Evolutionary conservation across 1,284 basidiomycete genomes (phyloP), one percentile per base, ranked within the genome.

Genomic region (Ustilago shanxiensis): DNA sequence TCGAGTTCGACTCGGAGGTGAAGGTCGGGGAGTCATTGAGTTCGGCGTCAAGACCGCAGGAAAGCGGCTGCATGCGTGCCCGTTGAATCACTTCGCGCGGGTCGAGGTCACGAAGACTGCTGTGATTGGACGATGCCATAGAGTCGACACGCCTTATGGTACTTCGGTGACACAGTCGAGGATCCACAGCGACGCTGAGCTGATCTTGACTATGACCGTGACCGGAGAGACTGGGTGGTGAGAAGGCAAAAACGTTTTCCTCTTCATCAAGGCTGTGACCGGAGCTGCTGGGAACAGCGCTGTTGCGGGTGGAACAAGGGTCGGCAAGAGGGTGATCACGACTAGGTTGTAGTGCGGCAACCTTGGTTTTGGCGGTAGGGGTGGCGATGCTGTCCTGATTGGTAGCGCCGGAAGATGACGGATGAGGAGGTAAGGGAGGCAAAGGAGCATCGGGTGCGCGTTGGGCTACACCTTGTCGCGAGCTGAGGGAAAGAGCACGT

Each of bases 21-120:
- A 63, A 31, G 14, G 31, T 14, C 3, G 22, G n/a, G 2, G 63
- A 55, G 10, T 53, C 51, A 24, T 47, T 47, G 22, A 76, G 24
- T 44, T 76, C 73, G 18, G 65, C 73, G 10, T 76, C 73, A 4
- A 76, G 69, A n/a, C 73, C 73, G 28, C 65, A 76, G 28, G 20
- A 55, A 4, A 68, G 22, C 0, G 58, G 37, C 24, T 63, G 57
- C 56, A 57, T 39, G 18, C 66, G 66, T 8, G 60, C 66, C 4
- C 73, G 69, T 29, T 68, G 61, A 24, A 76, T 65, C 14, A 76
- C 20, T 29, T 60, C 69, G 39, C 66, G 64, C 2, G 73, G 68
- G 20, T 76, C 73, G 11, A 72, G 14, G 9, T 72, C 62, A 9
- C 63, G 22, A 28, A 61, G 6, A 41, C 64, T 66, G 51, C 68